Percentiles rank a stretch among this genome's conserved stretches.
Evolutionary conservation across 176 grass and related monocot genomes (phyloP).

Genomic region (Raddia guianensis): DNA sequence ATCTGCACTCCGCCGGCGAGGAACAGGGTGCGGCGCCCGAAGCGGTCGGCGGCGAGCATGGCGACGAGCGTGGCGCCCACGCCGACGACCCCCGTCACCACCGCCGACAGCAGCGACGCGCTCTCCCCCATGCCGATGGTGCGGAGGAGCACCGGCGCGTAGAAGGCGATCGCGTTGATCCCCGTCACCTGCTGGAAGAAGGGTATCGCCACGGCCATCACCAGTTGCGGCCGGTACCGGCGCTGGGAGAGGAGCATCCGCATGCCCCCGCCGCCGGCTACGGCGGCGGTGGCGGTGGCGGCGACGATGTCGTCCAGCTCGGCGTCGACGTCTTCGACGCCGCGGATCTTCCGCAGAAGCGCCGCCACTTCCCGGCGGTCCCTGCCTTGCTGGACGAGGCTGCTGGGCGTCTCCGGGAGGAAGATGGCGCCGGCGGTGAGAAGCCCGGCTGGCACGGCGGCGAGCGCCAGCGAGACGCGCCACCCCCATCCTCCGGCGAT

Average conservation of each 20-base stretch:
- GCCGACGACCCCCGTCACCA: conserved; percentile 8
- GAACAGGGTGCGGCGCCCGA: conserved; percentile 46
- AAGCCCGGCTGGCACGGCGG: conserved; percentile 37
- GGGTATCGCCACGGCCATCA: conserved; percentile 29
- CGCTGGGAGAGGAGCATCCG: not conserved
- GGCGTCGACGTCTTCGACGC: not conserved
- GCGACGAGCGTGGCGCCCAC: not conserved
- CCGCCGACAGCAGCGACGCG: conserved; percentile 39
- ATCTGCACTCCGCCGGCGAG: conserved; percentile 52
- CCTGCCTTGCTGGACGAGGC: conserved; percentile 49
- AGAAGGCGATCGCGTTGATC: conserved; percentile 58
- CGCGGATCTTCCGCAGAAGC: conserved; percentile 27
- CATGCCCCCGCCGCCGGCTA: not conserved
- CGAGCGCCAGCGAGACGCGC: conserved; percentile 48
- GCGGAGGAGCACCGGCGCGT: conserved; percentile 53
- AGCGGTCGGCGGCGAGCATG: conserved; percentile 38
- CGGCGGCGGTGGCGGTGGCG: not conserved
- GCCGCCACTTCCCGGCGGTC: not conserved
- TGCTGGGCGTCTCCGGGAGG: conserved; percentile 60
- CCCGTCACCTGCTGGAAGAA: conserved; percentile 56
- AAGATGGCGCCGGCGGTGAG: conserved; percentile 47
- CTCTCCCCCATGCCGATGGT: conserved; percentile 49
- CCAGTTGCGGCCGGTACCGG: conserved; percentile 34
- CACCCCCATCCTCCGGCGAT: conserved; percentile 46
- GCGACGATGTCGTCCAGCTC: conserved; percentile 31